Conservation (phyloP, 495 filamentous ascomycete genomes). For the Hypoxylon perforatum region DNA sequence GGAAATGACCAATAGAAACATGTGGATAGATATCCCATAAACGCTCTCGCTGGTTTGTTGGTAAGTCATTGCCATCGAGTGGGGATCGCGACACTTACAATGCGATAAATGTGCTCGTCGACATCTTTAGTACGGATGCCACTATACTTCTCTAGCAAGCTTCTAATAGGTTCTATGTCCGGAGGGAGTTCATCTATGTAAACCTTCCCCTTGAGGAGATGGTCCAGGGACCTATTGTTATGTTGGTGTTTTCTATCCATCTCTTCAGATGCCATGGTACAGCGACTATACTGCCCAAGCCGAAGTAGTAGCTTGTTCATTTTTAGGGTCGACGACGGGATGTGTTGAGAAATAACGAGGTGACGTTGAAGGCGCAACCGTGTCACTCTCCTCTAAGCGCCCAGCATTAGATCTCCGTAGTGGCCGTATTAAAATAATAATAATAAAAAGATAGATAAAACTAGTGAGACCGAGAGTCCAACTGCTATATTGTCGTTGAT, state of each 20-base stretch:
- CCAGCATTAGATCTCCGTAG: not conserved
- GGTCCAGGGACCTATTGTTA: constrained; percentile 23
- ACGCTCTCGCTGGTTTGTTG: constrained; percentile 53
- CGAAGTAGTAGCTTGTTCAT: constrained; percentile 29
- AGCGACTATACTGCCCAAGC: constrained; percentile 29
- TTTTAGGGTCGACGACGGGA: not conserved
- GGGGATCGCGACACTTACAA: constrained; percentile 48
- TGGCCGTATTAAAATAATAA: too few relatives aligned
- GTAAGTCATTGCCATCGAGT: constrained; percentile 4
- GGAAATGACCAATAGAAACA: constrained; percentile 65
- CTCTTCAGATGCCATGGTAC: constrained; percentile 13
- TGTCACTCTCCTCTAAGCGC: too few relatives aligned
- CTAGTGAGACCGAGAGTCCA: too few relatives aligned
- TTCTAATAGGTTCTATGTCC: constrained; percentile 44
- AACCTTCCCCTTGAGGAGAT: constrained; percentile 19
- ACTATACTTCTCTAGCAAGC: constrained; percentile 60
- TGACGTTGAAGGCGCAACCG: not conserved
- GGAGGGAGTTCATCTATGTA: constrained; percentile 44
- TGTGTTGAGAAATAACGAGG: not conserved
- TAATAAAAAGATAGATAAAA: too few relatives aligned
- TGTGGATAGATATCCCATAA: constrained; percentile 60
- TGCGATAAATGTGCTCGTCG: constrained; percentile 57
- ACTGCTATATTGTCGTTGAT: not conserved
- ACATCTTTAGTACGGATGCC: constrained; percentile 56
- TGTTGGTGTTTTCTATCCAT: constrained; percentile 9